Evolutionary conservation across 75 land plant genomes (phyloP), one percentile per base, ranked within the genome.

Genomic region (Sequoiadendron giganteum): DNA sequence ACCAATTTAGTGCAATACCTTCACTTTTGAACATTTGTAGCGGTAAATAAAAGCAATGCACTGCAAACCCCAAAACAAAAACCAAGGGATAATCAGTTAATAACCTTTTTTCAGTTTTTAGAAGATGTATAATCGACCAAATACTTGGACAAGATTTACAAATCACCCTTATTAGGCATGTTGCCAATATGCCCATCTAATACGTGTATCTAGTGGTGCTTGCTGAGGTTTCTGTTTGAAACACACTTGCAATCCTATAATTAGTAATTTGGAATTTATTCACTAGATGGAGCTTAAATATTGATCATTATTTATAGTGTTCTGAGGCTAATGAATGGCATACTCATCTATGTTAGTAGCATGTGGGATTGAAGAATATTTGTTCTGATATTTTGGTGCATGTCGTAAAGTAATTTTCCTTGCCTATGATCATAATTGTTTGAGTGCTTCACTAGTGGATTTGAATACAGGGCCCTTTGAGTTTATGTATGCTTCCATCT

Each of bases 401-500:
- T 80, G 47, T 47, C 16, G n/a, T n/a, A n/a, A 45, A 45, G 43
- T 42, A 45, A 42, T 10, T 39, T 82, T 47, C 21, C 84, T 47
- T 45, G 49, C 84, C 48, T 47, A n/a, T n/a, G 52, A n/a, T 82
- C 15, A 39, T 85, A 39, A 34, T 19, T 86, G 14, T 84, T 16
- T 81, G 87, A 13, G 43, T 85, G 65, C 65, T 52, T 54, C 34
- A 52, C 11, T 21, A 25, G 88, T 43, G 13, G 21, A 55, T 32
- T 30, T 54, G 34, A 18, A 28, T 89, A 85, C 93, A 96, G 97
- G 32, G 87, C 54, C 92, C 91, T 5, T 34, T 40, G 54, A 93
- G 91, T 56, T 85, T 93, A 42, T 87, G 88, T 45, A 88, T 97
- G n/a, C 87, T 97, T 52, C 87, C 95, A 54, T 56, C 82, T 47